Percentiles rank a stretch among this genome's conserved stretches.
Evolutionary conservation across 164 flowering plant genomes (phyloP).

Genomic region (Stephania yunnanensis): DNA sequence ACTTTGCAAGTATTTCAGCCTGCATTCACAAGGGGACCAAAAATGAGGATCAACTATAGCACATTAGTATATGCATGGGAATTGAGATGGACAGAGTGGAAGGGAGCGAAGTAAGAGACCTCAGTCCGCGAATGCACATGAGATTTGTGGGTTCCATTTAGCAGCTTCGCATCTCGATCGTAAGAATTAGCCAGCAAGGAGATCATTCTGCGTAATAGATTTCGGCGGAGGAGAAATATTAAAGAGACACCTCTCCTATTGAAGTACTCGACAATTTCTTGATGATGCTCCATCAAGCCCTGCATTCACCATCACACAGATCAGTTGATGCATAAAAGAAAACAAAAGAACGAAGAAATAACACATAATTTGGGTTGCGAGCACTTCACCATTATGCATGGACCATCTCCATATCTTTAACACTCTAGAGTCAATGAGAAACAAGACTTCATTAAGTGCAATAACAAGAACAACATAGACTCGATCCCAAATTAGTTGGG

Average conservation of each 20-base stretch:
- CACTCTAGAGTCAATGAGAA: neutral
- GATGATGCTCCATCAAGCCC: constrained; percentile 39
- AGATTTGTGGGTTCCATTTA: constrained; percentile 73
- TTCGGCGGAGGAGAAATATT: constrained; percentile 55
- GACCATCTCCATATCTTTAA: neutral
- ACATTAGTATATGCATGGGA: neutral
- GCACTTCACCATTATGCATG: neutral
- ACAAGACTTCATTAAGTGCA: neutral
- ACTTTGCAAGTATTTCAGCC: constrained; percentile 57
- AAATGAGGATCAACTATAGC: neutral
- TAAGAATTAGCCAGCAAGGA: constrained; percentile 57
- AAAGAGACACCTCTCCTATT: constrained; percentile 40
- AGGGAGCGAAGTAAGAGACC: constrained; percentile 29
- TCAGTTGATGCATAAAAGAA: neutral
- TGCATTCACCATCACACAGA: constrained; percentile 14
- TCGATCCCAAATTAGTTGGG: too few relatives aligned
- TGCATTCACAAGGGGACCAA: constrained; percentile 20
- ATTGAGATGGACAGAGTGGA: constrained; percentile 2
- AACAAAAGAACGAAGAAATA: neutral
- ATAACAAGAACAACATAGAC: too few relatives aligned
- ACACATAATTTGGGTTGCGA: neutral
- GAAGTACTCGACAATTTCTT: constrained; percentile 30
- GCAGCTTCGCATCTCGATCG: constrained; percentile 43
- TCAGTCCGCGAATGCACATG: constrained; percentile 52
- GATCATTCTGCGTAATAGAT: constrained; percentile 48